These are phyloP conservation scores for Ambrosia hybrid DNA, from an alignment of 140 eudicot genomes.

Conservation along the genomic window DNA sequence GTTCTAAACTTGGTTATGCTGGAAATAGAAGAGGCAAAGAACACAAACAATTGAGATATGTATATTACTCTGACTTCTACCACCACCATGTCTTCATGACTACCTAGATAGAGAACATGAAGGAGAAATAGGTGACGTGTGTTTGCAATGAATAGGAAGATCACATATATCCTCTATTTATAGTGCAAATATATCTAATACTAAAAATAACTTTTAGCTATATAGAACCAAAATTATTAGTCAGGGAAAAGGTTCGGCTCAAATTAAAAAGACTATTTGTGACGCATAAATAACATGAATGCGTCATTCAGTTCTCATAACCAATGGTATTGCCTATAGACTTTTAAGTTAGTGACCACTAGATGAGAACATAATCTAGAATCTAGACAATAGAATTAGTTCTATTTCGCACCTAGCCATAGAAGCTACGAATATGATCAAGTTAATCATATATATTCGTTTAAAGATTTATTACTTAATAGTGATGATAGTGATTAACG, in stretches of 20 bases:
- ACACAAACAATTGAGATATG: background rate
- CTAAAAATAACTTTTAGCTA: too few relatives aligned
- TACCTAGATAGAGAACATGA: background rate
- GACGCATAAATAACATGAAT: background rate
- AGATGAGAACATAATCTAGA: background rate
- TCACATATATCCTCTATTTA: constrained; percentile 23
- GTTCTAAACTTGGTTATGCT: background rate
- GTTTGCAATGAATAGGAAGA: constrained; percentile 22
- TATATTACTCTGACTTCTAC: background rate
- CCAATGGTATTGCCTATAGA: background rate
- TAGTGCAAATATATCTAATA: constrained; percentile 1
- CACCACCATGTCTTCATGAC: background rate
- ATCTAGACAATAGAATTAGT: constrained; percentile 15
- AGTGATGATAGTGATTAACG: background rate
- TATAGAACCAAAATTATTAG: background rate
- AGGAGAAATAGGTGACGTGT: constrained; percentile 7
- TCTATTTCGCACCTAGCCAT: constrained; percentile 29
- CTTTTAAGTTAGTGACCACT: constrained; percentile 10
- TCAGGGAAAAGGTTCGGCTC: constrained; percentile 11
- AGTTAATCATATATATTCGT: constrained; percentile 14
- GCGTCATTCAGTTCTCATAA: background rate
- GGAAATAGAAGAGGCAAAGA: background rate
- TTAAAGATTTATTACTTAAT: background rate
- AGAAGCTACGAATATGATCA: background rate
- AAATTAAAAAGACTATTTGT: background rate